Conservation (phyloP, 345 rosid species). For the Mallotus nudiflorus region DNA sequence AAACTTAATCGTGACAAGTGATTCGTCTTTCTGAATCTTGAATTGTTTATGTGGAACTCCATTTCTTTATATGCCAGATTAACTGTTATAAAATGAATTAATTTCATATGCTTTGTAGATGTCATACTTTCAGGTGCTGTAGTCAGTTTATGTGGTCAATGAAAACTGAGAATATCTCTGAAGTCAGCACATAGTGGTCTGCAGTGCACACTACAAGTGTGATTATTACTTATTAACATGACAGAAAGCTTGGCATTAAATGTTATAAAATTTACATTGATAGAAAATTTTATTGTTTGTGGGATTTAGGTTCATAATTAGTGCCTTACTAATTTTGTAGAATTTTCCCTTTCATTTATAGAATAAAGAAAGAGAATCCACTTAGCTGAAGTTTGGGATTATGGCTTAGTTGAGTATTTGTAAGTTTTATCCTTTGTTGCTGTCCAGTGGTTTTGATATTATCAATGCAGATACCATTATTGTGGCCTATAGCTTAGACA, state of each 20-base stretch:
- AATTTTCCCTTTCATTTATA: not conserved
- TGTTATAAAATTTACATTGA: not conserved
- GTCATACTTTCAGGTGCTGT: not conserved
- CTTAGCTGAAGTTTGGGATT: too few species aligned
- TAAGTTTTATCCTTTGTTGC: not conserved
- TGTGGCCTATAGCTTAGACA: conserved; percentile 1
- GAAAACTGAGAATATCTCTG: not conserved
- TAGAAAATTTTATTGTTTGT: too few species aligned
- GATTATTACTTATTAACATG: not conserved
- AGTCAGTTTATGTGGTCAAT: not conserved
- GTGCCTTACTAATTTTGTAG: not conserved
- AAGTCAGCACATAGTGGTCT: not conserved
- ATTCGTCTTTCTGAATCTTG: too few species aligned
- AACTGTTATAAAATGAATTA: too few species aligned
- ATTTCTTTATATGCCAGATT: too few species aligned
- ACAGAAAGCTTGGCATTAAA: not conserved
- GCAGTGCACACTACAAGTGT: not conserved
- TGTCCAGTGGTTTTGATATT: conserved; percentile 3
- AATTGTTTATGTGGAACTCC: too few species aligned
- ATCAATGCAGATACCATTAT: not conserved
- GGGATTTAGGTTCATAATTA: not conserved
- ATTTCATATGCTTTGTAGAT: too few species aligned
- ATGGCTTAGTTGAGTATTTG: not conserved
- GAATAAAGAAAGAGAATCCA: too few species aligned
- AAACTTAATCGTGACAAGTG: too few species aligned